These are phyloP conservation scores for Gossypium bickii DNA, from an alignment of 345 rosid genomes.

Conservation along the genomic window DNA sequence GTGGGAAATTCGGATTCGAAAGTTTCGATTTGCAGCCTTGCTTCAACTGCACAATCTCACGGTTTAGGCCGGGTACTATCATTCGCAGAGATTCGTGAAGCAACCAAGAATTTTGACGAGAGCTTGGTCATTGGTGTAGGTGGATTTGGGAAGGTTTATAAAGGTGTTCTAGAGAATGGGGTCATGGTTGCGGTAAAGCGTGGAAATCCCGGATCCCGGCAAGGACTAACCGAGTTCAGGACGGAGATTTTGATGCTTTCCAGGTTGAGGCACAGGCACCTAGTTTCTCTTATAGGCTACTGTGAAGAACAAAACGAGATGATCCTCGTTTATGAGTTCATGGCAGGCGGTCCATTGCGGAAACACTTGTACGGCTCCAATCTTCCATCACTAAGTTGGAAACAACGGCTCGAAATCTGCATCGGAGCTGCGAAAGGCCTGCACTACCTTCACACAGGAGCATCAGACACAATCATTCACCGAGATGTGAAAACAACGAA, in stretches of 20 bases:
- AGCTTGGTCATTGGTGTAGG: conserved; percentile 56
- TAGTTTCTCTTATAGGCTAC: conserved; percentile 63
- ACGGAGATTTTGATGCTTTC: conserved; percentile 71
- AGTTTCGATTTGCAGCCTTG: conserved; percentile 19
- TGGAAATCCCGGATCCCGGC: conserved; percentile 45
- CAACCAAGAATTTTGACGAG: conserved; percentile 49
- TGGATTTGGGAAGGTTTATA: conserved; percentile 69
- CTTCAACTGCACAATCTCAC: conserved; percentile 20
- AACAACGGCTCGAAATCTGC: conserved; percentile 59
- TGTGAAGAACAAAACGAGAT: conserved; percentile 57
- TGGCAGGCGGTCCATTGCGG: conserved; percentile 68
- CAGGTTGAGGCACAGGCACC: conserved; percentile 64
- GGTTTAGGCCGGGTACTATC: conserved; percentile 19
- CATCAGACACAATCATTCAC: conserved; percentile 55
- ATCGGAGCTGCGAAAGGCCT: conserved; percentile 68
- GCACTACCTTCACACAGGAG: conserved; percentile 75
- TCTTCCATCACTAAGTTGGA: conserved; percentile 47
- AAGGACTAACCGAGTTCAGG: conserved; percentile 55
- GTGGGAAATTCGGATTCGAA: conserved; percentile 20
- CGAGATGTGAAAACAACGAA: conserved; percentile 74
- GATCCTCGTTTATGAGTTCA: conserved; percentile 71
- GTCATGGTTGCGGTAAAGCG: conserved; percentile 66
- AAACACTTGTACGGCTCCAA: conserved; percentile 46
- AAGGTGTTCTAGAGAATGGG: conserved; percentile 48
- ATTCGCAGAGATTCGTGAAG: conserved; percentile 33